Conservation (phyloP, 192 early-diverging fungal species). For the Coemansia sp. region DNA sequence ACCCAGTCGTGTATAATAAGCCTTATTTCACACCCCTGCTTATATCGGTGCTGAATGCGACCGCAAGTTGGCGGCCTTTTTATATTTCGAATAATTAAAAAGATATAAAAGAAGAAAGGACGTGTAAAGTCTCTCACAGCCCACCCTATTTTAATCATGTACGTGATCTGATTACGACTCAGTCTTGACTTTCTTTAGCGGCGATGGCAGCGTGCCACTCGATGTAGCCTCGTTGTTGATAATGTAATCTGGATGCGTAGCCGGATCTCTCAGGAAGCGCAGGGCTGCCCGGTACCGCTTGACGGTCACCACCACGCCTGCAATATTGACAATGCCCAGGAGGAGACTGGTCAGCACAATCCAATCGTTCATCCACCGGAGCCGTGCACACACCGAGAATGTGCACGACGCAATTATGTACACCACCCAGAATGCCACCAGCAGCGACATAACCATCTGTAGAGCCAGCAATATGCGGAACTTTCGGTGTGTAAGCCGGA, state of each 20-base stretch:
- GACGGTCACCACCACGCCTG: conserved; percentile 37
- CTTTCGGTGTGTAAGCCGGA: conserved; percentile 46
- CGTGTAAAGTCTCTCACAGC: neutral
- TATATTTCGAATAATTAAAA: neutral
- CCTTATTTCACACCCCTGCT: neutral
- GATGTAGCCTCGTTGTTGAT: conserved; percentile 34
- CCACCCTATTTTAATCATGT: neutral
- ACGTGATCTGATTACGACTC: conserved; percentile 2
- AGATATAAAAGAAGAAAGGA: neutral
- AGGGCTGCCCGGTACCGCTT: conserved; percentile 34
- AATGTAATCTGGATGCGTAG: conserved; percentile 47
- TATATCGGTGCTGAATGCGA: neutral
- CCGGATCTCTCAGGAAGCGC: conserved; percentile 44
- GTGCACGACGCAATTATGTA: conserved; percentile 33
- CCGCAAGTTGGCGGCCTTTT: neutral
- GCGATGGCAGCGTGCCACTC: conserved; percentile 10
- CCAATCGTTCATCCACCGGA: conserved; percentile 49
- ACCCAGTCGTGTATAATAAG: neutral
- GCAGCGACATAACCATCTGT: conserved; percentile 27
- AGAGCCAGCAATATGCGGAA: conserved; percentile 35
- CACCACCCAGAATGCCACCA: conserved; percentile 36
- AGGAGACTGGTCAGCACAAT: conserved; percentile 42
- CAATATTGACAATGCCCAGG: conserved; percentile 31
- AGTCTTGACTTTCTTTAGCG: conserved; percentile 5
- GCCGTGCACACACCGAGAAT: conserved; percentile 11